Conservation (phyloP, 441 rosid genomes). For the Raphanus hybrid region DNA sequence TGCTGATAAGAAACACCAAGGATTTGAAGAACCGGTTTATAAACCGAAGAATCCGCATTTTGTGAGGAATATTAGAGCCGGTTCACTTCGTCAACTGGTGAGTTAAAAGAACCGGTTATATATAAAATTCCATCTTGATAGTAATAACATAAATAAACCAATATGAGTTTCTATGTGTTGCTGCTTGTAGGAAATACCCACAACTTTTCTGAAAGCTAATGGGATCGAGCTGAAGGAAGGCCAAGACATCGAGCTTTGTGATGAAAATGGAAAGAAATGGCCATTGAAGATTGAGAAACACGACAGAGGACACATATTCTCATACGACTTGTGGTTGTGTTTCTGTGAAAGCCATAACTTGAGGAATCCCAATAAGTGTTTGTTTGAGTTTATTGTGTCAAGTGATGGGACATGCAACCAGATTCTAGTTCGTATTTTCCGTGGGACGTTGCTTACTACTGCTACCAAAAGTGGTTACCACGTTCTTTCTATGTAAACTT, state of each 20-base stretch:
- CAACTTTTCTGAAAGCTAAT: conserved; percentile 27
- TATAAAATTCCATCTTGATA: not conserved
- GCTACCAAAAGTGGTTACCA: conserved; percentile 17
- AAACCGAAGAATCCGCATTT: conserved; percentile 38
- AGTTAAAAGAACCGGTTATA: not conserved
- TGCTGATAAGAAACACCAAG: conserved; percentile 10
- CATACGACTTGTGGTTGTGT: conserved; percentile 9
- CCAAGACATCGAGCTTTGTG: conserved; percentile 26
- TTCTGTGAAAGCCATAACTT: conserved; percentile 22
- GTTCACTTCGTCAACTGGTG: conserved; percentile 21
- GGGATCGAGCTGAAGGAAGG: conserved; percentile 30
- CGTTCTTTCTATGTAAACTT: conserved; percentile 27
- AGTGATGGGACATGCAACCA: conserved; percentile 36
- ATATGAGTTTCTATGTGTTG: not conserved
- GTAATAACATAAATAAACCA: not conserved
- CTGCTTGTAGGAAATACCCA: conserved; percentile 34
- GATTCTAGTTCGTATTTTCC: conserved; percentile 27
- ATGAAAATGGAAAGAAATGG: conserved; percentile 43
- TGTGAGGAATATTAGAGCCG: conserved; percentile 26
- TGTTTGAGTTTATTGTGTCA: conserved; percentile 35
- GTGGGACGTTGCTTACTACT: conserved; percentile 24
- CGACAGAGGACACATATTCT: conserved; percentile 4
- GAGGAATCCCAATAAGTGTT: conserved; percentile 10
- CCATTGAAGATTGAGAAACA: conserved; percentile 6
- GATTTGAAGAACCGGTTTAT: conserved; percentile 8